Percentiles rank a stretch among this genome's conserved stretches.
Evolutionary conservation across 2,329 filamentous ascomycete genomes (phyloP).

Genomic region (Fusarium nematophilum): DNA sequence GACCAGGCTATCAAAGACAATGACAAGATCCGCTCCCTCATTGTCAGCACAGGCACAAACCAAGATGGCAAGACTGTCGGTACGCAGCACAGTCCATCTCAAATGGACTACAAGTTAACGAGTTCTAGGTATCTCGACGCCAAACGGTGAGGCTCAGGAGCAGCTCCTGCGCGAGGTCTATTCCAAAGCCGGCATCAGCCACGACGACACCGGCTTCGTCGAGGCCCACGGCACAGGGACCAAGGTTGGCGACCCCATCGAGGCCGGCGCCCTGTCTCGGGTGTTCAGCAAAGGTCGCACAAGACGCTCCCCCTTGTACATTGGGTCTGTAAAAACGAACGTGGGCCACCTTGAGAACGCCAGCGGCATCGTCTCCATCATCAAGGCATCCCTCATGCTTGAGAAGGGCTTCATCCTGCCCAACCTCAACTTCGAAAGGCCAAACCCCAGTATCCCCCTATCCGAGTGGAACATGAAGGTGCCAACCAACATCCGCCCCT

Average conservation of each 20-base stretch:
- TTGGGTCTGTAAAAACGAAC: constrained; percentile 58
- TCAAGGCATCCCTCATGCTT: constrained; percentile 45
- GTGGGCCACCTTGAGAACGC: constrained; percentile 40
- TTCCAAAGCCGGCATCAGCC: no score
- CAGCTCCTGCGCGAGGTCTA: no score
- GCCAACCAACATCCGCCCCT: neutral
- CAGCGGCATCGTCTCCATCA: constrained; percentile 45
- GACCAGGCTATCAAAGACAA: no score
- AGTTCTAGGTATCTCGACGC: no score
- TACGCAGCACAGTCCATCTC: no score
- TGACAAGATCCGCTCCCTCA: no score
- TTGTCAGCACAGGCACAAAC: no score
- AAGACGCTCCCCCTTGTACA: constrained; percentile 42
- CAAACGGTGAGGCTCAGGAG: no score
- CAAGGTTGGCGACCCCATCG: constrained; percentile 58
- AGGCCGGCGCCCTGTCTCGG: constrained; percentile 55
- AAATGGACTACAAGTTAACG: no score
- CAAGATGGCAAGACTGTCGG: no score
- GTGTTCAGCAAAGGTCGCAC: constrained; percentile 49
- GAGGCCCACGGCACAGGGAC: constrained; percentile 62
- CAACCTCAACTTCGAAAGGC: constrained; percentile 44
- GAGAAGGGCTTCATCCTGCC: constrained; percentile 49
- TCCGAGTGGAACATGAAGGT: constrained; percentile 41
- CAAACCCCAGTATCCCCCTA: constrained; percentile 45
- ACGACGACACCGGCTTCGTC: constrained; percentile 27